A percentile compares a stretch with the other conserved stretches of the same genome.
Evolutionary conservation across 306 rosid species (phyloP).

Genomic region (Gastrolobium bilobum): DNA sequence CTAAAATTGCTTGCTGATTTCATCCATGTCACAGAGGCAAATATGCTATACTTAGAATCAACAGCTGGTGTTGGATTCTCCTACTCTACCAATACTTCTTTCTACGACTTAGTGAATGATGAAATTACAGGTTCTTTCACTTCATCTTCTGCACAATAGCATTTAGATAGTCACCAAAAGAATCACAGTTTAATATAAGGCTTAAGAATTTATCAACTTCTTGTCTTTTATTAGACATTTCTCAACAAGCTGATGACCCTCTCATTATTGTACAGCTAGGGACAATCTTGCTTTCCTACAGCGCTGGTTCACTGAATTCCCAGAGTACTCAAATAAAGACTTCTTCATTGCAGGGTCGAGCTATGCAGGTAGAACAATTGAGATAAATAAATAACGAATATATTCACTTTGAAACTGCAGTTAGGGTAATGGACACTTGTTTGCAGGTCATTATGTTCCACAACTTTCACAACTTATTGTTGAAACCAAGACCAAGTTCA

Average conservation of each 20-base stretch:
- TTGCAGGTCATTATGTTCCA: slow-evolving; percentile 77
- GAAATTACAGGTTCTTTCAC: slow-evolving; percentile 61
- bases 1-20: background rate
- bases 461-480: slow-evolving; percentile 72
- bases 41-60: too few relatives aligned
- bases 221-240: background rate
- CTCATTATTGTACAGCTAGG: slow-evolving; percentile 49
- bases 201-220: background rate
- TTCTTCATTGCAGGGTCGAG: slow-evolving; percentile 78
- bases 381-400: background rate
- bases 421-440: background rate
- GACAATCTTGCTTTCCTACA: slow-evolving; percentile 70
- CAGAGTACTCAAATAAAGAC: slow-evolving; percentile 55
- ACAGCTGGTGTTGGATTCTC: too few relatives aligned
- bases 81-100: slow-evolving; percentile 47
- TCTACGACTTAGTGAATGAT: slow-evolving; percentile 58
- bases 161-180: background rate
- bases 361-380: slow-evolving; percentile 59
- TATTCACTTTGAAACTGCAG: background rate
- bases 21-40: background rate
- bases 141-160: background rate
- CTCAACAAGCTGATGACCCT: background rate
- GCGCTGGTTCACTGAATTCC: slow-evolving; percentile 65
- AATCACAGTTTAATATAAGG: background rate
- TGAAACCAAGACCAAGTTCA: slow-evolving; percentile 52